Evolutionary conservation across 2,329 filamentous ascomycete genomes (phyloP), one percentile per base, ranked within the genome.

Genomic region (Orbilia ellipsospora): DNA sequence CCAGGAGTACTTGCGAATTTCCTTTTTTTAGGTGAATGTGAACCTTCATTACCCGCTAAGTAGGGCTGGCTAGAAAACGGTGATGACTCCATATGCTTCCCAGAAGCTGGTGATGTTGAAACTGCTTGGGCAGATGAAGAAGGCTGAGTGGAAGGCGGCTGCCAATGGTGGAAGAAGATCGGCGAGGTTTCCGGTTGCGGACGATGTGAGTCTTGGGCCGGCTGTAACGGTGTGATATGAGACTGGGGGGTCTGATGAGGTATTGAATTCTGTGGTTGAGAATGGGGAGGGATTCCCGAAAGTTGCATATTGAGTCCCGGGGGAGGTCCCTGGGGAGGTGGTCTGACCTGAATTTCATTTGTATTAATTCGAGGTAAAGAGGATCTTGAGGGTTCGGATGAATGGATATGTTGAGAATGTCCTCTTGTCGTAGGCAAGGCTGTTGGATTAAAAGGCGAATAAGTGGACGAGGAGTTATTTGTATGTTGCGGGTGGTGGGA

Each of bases 341-440:
- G 83, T 65, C 85, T 84, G 57, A 85, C 82, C 65, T 84, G 84
- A 80, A 86, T 84, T 73, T 86, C 85, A 78, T 85, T 85, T 13
- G 85, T 87, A 18, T 85, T 85, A 74, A 87, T 82, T 76, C 85
- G 82, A 40, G 85, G 85, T 23, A 87, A 81, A 69, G 83, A 82
- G 31, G 85, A 83, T 73, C 84, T 83, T 59, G 84, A 81, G 28
- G 83, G 83, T 55, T 84, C 69, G 26, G 77, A 73, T 1, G 72
- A 65, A 64, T 73, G 62, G 23, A 68, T 63, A n/a, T 75, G 63
- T 16, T 62, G 59, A 16, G 70, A 57, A 42, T 77, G 75, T 13
- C 77, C 83, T 50, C 84, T 82, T 45, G 84, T 83, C 59, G 82
- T 36, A 20, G 42, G 18, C 12, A 64, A 2, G 2, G 31, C 51